phyloP scores from a whole-genome alignment of 2,329 filamentous ascomycete species.

The Clonostachys solani region DNA sequence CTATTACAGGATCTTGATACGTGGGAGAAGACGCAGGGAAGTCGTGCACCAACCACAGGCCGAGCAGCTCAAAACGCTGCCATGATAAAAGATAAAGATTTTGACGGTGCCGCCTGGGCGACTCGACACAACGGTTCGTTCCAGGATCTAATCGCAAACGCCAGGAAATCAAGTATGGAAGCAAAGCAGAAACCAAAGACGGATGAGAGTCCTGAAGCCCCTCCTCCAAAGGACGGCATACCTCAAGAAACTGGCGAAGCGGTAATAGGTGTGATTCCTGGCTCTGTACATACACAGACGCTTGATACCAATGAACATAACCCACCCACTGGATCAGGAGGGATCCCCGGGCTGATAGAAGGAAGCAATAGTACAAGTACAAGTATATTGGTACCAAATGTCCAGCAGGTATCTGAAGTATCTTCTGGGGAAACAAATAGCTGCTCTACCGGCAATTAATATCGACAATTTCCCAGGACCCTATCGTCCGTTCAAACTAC shows the following conservation, averaged over 20 bases:
- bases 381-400: too few relatives aligned
- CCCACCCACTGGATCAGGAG: too few relatives aligned
- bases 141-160: conserved; percentile 72
- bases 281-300: not conserved
- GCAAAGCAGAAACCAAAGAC: conserved; percentile 21
- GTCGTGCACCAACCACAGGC: conserved; percentile 39
- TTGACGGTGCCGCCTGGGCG: conserved; percentile 76
- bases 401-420: too few relatives aligned
- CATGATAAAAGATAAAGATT: conserved; percentile 79
- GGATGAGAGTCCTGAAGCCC: conserved; percentile 1
- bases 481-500: too few relatives aligned
- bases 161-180: conserved; percentile 51
- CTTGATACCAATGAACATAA: too few relatives aligned
- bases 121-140: conserved; percentile 71
- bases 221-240: not conserved
- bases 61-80: conserved; percentile 28
- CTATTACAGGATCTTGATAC: conserved; percentile 74
- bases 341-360: not conserved
- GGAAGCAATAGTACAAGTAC: not conserved
- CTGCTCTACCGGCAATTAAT: too few relatives aligned
- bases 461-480: too few relatives aligned
- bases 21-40: conserved; percentile 84
- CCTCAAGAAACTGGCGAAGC: too few relatives aligned
- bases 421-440: too few relatives aligned
- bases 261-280: not conserved